Evolutionary conservation across 495 filamentous ascomycete species (phyloP).

Genomic region (Tuber melanosporum): DNA sequence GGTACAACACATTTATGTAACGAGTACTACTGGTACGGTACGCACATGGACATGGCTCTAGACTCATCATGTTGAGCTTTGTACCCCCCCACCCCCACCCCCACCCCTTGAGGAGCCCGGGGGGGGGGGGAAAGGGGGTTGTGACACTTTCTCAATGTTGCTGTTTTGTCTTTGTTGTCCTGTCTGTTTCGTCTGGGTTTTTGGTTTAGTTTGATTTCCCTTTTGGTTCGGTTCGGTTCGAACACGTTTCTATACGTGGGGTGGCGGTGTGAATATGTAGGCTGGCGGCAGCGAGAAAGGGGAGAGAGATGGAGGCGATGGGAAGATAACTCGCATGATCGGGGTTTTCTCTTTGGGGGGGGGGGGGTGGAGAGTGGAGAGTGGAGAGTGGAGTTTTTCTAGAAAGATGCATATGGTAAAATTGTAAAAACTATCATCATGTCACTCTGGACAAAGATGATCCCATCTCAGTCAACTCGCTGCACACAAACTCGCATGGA

Average conservation of each 20-base stretch:
- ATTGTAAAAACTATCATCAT: neutral
- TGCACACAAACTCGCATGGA: neutral
- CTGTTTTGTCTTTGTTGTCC: no score
- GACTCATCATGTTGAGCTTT: no score
- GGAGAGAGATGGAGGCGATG: neutral
- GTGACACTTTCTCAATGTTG: no score
- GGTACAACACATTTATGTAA: no score
- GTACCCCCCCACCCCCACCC: no score
- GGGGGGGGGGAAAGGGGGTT: no score
- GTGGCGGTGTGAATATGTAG: neutral
- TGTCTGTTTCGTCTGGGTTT: no score
- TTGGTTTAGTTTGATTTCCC: no score
- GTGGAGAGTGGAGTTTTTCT: neutral
- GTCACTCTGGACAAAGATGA: constrained; percentile 1
- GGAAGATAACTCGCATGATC: neutral
- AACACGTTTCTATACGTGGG: neutral
- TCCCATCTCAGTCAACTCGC: neutral
- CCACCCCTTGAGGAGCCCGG: no score
- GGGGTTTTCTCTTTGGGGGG: neutral
- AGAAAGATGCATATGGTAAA: neutral
- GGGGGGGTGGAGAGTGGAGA: no score
- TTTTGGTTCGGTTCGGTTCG: neutral
- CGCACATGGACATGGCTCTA: no score
- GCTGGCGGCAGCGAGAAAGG: neutral
- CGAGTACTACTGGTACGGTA: no score